These are phyloP conservation scores for Mallotus nudiflorus DNA, from an alignment of 345 rosid genomes.

Conservation along the genomic window DNA sequence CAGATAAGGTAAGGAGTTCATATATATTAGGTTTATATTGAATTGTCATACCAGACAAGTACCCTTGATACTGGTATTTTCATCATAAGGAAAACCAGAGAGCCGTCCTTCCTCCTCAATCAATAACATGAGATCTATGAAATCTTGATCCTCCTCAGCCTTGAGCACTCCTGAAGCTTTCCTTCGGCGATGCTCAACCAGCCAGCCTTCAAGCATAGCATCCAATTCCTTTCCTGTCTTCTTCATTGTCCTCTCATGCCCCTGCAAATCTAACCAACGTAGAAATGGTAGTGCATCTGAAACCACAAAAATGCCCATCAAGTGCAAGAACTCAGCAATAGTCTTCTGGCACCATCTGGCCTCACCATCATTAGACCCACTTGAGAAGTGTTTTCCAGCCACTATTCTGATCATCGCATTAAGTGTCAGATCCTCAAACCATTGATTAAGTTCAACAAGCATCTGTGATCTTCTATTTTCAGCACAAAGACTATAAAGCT, in stretches of 20 bases:
- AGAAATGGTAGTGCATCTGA: constrained; percentile 61
- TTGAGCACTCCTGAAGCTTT: constrained; percentile 23
- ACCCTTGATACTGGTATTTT: constrained; percentile 53
- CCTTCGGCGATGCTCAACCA: constrained; percentile 42
- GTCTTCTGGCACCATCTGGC: constrained; percentile 38
- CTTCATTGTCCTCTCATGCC: constrained; percentile 64
- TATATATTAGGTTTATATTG: no score
- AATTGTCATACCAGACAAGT: constrained; percentile 53
- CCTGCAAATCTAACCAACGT: constrained; percentile 56
- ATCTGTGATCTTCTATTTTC: background rate
- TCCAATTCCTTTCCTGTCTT: constrained; percentile 50
- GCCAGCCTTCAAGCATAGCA: constrained; percentile 36
- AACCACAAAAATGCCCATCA: constrained; percentile 48
- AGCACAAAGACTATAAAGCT: constrained; percentile 22
- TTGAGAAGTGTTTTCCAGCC: constrained; percentile 44
- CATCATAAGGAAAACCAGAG: constrained; percentile 37
- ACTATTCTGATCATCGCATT: constrained; percentile 46
- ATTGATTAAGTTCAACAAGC: constrained; percentile 42
- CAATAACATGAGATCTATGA: constrained; percentile 59
- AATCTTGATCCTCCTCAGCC: constrained; percentile 35
- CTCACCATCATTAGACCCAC: constrained; percentile 26
- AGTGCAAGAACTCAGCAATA: constrained; percentile 38
- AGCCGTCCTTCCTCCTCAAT: constrained; percentile 40
- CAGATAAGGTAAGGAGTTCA: no score
- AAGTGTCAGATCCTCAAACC: constrained; percentile 42